Evolutionary conservation across 2,329 filamentous ascomycete genomes (phyloP).

Genomic region (Aspergillus intermedius): DNA sequence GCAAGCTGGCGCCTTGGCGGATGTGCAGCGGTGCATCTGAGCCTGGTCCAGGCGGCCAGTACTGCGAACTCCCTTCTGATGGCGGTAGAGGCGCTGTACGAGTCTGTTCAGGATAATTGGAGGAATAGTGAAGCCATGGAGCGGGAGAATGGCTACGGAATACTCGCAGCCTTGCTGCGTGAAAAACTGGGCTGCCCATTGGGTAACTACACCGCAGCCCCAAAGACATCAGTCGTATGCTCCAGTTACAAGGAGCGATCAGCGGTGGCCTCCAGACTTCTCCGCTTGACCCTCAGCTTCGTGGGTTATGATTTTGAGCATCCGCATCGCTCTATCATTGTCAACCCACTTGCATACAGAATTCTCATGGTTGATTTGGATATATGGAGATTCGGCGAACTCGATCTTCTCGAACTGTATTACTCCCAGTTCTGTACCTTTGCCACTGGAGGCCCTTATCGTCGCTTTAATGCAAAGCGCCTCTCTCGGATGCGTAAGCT

Average conservation of each 20-base stretch:
- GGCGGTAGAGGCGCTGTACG: constrained; percentile 76
- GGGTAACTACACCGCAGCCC: constrained; percentile 32
- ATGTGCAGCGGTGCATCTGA: constrained; percentile 76
- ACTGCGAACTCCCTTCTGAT: constrained; percentile 65
- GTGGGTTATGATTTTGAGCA: constrained; percentile 78
- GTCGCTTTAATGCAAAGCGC: constrained; percentile 83
- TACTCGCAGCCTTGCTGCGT: constrained; percentile 74
- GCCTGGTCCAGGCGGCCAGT: constrained; percentile 70
- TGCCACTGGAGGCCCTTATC: constrained; percentile 81
- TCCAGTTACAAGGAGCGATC: constrained; percentile 43
- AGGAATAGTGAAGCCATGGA: constrained; percentile 98
- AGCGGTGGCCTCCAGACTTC: constrained; percentile 52
- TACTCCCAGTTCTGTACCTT: constrained; percentile 89
- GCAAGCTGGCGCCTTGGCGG: constrained; percentile 90
- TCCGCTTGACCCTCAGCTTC: constrained; percentile 74
- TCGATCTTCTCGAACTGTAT: constrained; percentile 76
- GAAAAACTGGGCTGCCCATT: constrained; percentile 58
- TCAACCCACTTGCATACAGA: constrained; percentile 90
- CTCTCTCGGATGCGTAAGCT: constrained; percentile 80
- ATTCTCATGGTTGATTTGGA: constrained; percentile 88
- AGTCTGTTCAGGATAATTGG: constrained; percentile 85
- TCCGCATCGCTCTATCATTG: constrained; percentile 82
- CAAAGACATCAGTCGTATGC: constrained; percentile 33
- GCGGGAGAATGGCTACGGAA: constrained; percentile 85
- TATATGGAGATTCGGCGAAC: constrained; percentile 76